Evolutionary conservation across 1,284 basidiomycete species (phyloP), one percentile per base, ranked within the genome.

Genomic region (Cryptococcus jaspeensis): DNA sequence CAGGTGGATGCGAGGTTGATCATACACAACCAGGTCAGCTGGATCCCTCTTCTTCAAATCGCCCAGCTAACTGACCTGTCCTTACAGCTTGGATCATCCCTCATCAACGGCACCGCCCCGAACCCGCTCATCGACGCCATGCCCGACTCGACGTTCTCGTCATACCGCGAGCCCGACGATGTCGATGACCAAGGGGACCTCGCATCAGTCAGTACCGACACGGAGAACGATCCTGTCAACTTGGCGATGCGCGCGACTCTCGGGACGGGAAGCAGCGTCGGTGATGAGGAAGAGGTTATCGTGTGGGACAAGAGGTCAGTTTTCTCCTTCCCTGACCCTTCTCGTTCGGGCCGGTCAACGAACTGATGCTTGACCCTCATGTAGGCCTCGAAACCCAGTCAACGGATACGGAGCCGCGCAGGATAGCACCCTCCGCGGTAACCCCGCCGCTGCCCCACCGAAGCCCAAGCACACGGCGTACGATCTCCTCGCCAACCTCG

Each of bases 151-250:
- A 73, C 76, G 52, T 71, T 69, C n/a, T 40, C 36, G 40, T 59
- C 42, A 28, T 40, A 35, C 22, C 52, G 47, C 20, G 32, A 35
- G 23, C 47, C 42, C 25, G 48, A 37, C 20, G 58, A 55, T 37
- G 56, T 58, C 35, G 52, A 60, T 1, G 56, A 66, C 48, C 79
- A 82, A 15, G 71, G 65, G 2, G 88, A 89, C 55, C 80, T 81
- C n/a, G 83, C 84, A 69, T 87, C 86, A 3, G 86, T 87, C 59
- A 80, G 80, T 38, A 87, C 84, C 13, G 82, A 83, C 50, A 88
- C 87, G 3, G 89, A 90, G 49, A 89, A 92, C 60, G 92, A 93
- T 69, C 85, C 87, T 0, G 83, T 94, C 47, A 83, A 84, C 42
- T 83, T 87, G 35, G 90, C 88, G 2, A 90, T 94, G 80, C 76